phyloP scores from a whole-genome alignment of 495 filamentous ascomycete genomes.

The Cenococcum geophilum region DNA sequence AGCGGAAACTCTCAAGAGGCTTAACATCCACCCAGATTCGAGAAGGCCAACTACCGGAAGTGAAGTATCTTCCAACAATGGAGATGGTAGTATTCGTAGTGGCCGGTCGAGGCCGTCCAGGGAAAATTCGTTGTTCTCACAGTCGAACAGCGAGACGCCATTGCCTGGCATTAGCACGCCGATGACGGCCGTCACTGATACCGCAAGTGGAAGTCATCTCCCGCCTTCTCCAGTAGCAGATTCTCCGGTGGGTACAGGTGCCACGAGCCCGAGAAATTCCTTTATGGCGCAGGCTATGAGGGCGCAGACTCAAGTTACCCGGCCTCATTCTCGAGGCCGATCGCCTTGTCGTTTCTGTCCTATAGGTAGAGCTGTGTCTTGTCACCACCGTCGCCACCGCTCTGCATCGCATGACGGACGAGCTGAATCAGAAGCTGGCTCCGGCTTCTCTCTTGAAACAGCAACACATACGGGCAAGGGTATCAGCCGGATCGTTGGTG shows the following conservation, averaged over 20 bases:
- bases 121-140: neutral
- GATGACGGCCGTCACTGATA: slow-evolving; percentile 4
- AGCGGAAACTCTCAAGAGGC: slow-evolving; percentile 51
- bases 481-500: slow-evolving; percentile 59
- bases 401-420: slow-evolving; percentile 3
- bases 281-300: slow-evolving; percentile 30
- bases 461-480: slow-evolving; percentile 57
- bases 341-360: neutral
- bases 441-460: slow-evolving; percentile 37
- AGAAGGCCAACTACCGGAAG: slow-evolving; percentile 22
- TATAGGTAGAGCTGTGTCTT: neutral
- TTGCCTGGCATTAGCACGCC: slow-evolving; percentile 14
- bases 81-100: neutral
- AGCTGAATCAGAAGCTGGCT: slow-evolving; percentile 7
- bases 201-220: neutral
- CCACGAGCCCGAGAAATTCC: slow-evolving; percentile 7
- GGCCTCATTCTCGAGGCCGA: slow-evolving; percentile 9
- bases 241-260: slow-evolving; percentile 11
- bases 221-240: slow-evolving; percentile 14
- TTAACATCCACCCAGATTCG: slow-evolving; percentile 47
- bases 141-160: slow-evolving; percentile 15
- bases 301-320: slow-evolving; percentile 19
- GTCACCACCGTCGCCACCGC: slow-evolving; percentile 6
- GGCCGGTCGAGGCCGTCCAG: slow-evolving; percentile 9
- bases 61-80: slow-evolving; percentile 6